phyloP scores from a whole-genome alignment of 805 yeast genomes.

The Candida manassasensis region DNA sequence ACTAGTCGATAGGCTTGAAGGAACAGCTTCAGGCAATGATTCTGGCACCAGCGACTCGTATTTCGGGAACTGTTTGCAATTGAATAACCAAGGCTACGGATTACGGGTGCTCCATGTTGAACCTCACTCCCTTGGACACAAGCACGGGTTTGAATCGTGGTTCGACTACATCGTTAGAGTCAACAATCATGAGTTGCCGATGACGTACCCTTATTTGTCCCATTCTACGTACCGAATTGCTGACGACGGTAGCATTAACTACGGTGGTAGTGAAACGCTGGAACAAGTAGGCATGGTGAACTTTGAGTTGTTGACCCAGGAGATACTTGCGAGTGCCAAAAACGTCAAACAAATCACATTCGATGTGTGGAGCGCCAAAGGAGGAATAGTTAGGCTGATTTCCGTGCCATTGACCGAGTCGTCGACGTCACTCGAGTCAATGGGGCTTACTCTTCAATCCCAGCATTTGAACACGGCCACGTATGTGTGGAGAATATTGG shows the following conservation, averaged over 20 bases:
- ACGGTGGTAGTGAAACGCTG: constrained; percentile 28
- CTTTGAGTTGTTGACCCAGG: constrained; percentile 39
- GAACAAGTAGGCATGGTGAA: constrained; percentile 36
- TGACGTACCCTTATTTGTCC: constrained; percentile 28
- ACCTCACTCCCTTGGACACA: constrained; percentile 34
- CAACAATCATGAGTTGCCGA: constrained; percentile 61
- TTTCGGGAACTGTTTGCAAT: constrained; percentile 25
- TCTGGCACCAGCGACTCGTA: constrained; percentile 25
- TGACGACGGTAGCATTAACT: constrained; percentile 38
- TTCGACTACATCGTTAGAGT: constrained; percentile 84
- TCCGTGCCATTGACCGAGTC: constrained; percentile 18
- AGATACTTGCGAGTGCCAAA: constrained; percentile 30
- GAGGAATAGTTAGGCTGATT: constrained; percentile 48
- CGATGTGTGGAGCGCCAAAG: constrained; percentile 84
- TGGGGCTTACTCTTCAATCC: constrained; percentile 73
- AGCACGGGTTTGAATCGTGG: constrained; percentile 61
- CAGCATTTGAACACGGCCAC: constrained; percentile 72
- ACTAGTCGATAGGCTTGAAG: constrained; percentile 37
- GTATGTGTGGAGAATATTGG: constrained; percentile 81
- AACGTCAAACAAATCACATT: constrained; percentile 42
- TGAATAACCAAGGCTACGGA: constrained; percentile 39
- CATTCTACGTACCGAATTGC: constrained; percentile 27
- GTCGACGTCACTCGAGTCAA: constrained; percentile 27
- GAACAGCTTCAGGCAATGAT: constrained; percentile 13
- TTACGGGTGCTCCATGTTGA: constrained; percentile 34